Evolutionary conservation across 352 stramenopile genomes (phyloP).

Genomic region (Globisporangium splendens): DNA sequence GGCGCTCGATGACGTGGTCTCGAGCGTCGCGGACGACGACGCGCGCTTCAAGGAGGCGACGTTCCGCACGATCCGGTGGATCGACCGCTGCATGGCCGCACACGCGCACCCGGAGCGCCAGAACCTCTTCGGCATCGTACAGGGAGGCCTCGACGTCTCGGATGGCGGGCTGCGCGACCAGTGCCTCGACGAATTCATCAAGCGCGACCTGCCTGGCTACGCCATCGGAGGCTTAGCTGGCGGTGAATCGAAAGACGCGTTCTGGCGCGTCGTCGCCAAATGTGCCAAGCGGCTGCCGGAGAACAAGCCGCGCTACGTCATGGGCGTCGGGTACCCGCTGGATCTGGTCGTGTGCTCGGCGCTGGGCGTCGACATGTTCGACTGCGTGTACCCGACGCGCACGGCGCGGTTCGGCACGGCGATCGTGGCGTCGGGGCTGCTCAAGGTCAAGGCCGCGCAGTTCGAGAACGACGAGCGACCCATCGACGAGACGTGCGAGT

Average conservation of each 20-base stretch:
- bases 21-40: slow-evolving; percentile 84
- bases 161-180: slow-evolving; percentile 90
- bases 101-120: slow-evolving; percentile 86
- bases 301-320: slow-evolving; percentile 96
- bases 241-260: slow-evolving; percentile 92
- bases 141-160: slow-evolving; percentile 92
- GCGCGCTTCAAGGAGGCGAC: slow-evolving; percentile 91
- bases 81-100: slow-evolving; percentile 93
- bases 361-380: slow-evolving; percentile 96
- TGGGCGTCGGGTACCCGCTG: slow-evolving; percentile 97
- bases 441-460: slow-evolving; percentile 67
- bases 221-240: slow-evolving; percentile 95
- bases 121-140: slow-evolving; percentile 97
- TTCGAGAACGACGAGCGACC: slow-evolving; percentile 51
- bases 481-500: slow-evolving; percentile 69
- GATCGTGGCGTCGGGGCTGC: slow-evolving; percentile 65
- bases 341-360: slow-evolving; percentile 97
- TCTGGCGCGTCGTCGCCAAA: slow-evolving; percentile 93
- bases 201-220: slow-evolving; percentile 87
- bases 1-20: slow-evolving; percentile 96
- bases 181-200: slow-evolving; percentile 88
- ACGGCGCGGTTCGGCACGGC: slow-evolving; percentile 95
- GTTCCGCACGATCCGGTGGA: slow-evolving; percentile 91
- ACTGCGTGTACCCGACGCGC: slow-evolving; percentile 97
- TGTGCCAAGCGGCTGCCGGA: slow-evolving; percentile 78